These are phyloP conservation scores for Phellopilus nigrolimitatus DNA, from an alignment of 1,284 basidiomycete genomes.

Conservation along the genomic window DNA sequence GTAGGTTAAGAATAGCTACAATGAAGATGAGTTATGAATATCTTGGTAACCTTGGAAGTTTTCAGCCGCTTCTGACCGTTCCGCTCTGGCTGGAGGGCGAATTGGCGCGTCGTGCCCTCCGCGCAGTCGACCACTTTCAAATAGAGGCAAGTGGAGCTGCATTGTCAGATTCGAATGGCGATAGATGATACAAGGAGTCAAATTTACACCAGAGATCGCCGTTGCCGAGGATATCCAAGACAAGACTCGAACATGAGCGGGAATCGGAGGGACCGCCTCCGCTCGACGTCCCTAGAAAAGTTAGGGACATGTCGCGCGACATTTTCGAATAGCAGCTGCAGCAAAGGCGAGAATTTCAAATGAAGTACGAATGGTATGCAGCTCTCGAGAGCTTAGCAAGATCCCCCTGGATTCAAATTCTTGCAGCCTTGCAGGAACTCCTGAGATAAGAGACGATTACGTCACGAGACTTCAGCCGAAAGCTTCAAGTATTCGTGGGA, in stretches of 20 bases:
- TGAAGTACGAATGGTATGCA: too few species aligned
- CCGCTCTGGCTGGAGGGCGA: constrained; percentile 40
- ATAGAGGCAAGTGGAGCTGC: neutral
- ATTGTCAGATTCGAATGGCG: neutral
- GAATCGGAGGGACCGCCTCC: constrained; percentile 67
- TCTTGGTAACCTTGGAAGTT: constrained; percentile 56
- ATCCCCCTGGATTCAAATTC: too few species aligned
- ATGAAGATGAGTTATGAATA: constrained; percentile 91
- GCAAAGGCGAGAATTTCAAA: too few species aligned
- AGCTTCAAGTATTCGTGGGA: too few species aligned
- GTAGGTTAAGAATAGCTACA: constrained; percentile 35
- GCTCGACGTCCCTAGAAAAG: constrained; percentile 71
- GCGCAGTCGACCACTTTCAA: constrained; percentile 86
- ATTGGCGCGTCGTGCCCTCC: constrained; percentile 75
- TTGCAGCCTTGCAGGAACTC: too few species aligned
- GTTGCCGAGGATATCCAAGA: constrained; percentile 50
- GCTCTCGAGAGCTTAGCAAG: too few species aligned
- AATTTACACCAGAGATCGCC: constrained; percentile 61
- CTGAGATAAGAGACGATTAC: too few species aligned
- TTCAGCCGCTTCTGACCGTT: constrained; percentile 35
- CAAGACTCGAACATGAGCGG: constrained; percentile 68
- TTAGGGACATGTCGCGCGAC: constrained; percentile 30
- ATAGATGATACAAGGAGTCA: neutral
- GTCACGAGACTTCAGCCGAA: too few species aligned
- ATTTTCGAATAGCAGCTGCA: too few species aligned